Evolutionary conservation across 2,329 filamentous ascomycete species (phyloP), one percentile per base, ranked within the genome.

Genomic region (Exophiala aquamarina): DNA sequence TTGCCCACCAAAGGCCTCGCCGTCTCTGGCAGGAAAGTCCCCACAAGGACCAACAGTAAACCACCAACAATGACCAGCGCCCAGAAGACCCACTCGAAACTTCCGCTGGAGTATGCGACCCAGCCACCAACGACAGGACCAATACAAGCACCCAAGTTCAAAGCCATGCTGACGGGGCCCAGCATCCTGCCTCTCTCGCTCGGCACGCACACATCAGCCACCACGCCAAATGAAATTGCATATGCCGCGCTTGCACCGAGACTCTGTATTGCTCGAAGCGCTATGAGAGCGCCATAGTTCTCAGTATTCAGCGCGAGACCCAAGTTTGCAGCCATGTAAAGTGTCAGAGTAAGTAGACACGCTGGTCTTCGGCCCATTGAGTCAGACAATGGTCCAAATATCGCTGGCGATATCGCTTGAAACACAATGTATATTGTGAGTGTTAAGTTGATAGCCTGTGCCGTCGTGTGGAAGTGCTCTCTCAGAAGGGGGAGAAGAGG

Each of bases 401-500:
- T 66, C 55, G 74, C 72, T n/a, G 75, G 75, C 1, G 73, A 70
- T 10, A 81, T 62, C 2, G 72, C 77, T 64, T 80, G 76, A 33
- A 76, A 69, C 36, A 77, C 72, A 69, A 70, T 29, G 32, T 49
- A 51, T 5, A 63, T 62, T 1, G 65, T 65, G 15, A 66, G 57
- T 0, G 61, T 62, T 9, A 65, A 50, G 34, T 63, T 57, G 19
- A 56, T 52, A 8, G 42, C 19, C 14, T 34, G 33, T 10, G 44
- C 23, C 1, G 39, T 43, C 10, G 44, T 47, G 40, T 47, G 19
- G 11, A 75, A 57, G 42, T 73, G 68, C 2, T 39, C 28, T 2
- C 71, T 63, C 18, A 76, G 66, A 1, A 64, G 63, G n/a, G 65
- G 60, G 3, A 75, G 53, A 2, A 69, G 67, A 2, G 74, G 72